A percentile compares a stretch with the other conserved stretches of the same genome.
Conservation (phyloP, 169 alveolate species). For the Pseudocohnilembus persalinus region DNA sequence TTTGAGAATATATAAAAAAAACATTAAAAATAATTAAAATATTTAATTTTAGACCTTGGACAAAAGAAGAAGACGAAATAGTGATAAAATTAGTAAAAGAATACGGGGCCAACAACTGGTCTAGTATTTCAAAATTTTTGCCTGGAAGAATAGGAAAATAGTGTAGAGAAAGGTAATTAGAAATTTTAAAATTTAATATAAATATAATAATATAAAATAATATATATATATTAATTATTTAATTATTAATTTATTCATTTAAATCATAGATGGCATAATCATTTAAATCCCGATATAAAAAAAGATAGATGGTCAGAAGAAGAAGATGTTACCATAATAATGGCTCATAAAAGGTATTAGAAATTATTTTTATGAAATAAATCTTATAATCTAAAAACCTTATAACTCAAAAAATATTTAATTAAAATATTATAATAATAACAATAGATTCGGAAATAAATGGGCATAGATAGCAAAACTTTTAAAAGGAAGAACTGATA, state of each 20-base stretch:
- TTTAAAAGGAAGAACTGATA: constrained; percentile 88
- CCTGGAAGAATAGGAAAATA: constrained; percentile 62
- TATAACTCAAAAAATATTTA: no score
- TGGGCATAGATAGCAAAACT: constrained; percentile 88
- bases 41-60: constrained; percentile 55
- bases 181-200: background rate
- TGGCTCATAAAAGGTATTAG: constrained; percentile 18
- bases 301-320: constrained; percentile 76
- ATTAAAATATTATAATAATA: background rate
- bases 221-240: background rate
- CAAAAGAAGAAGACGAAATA: constrained; percentile 69
- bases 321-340: constrained; percentile 61
- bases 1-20: background rate
- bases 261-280: constrained; percentile 83
- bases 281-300: constrained; percentile 79
- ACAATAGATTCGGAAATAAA: constrained; percentile 64
- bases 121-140: constrained; percentile 54
- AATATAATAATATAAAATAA: background rate
- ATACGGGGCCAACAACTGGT: constrained; percentile 77
- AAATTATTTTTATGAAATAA: no score
- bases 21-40: background rate
- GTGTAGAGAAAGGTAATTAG: constrained; percentile 54
- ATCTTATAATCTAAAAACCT: no score
- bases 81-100: constrained; percentile 63
- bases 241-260: constrained; percentile 1